Conservation (phyloP, 2,329 filamentous ascomycete species). For the Xylariaceae sp. region DNA sequence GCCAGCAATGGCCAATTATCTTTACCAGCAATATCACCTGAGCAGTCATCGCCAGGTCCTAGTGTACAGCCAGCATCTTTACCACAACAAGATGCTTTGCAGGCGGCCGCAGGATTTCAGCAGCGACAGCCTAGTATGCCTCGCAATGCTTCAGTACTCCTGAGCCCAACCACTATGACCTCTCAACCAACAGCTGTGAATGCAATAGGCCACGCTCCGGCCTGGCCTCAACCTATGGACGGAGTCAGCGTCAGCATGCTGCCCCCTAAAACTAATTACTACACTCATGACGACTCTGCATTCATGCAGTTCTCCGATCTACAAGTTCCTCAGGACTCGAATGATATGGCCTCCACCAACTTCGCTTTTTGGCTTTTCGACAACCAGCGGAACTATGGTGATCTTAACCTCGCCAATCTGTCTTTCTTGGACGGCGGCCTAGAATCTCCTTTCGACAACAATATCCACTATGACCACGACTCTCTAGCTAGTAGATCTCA, state of each 20-base stretch:
- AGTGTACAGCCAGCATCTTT: conserved; percentile 5
- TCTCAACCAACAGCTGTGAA: conserved; percentile 25
- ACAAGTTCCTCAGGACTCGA: conserved; percentile 33
- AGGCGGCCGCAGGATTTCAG: conserved; percentile 23
- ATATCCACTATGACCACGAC: conserved; percentile 48
- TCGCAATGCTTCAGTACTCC: conserved; percentile 43
- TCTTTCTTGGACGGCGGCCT: conserved; percentile 47
- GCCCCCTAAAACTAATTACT: conserved; percentile 37
- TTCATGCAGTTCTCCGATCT: conserved; percentile 34
- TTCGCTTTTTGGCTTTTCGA: conserved; percentile 51
- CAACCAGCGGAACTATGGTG: conserved; percentile 37
- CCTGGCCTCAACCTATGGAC: conserved; percentile 35
- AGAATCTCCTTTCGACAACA: conserved; percentile 48
- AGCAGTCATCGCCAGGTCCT: not conserved
- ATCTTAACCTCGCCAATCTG: conserved; percentile 40
- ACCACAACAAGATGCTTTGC: conserved; percentile 8
- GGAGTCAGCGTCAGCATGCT: conserved; percentile 35
- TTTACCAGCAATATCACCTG: conserved; percentile 2
- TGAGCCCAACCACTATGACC: conserved; percentile 36
- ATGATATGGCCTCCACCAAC: conserved; percentile 38
- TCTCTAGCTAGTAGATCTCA: conserved; percentile 45
- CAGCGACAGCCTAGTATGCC: conserved; percentile 35
- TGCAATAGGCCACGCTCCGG: conserved; percentile 25
- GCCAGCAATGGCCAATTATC: conserved; percentile 15
- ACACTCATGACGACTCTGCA: conserved; percentile 32